Evolutionary conservation across 176 grass and related monocot genomes (phyloP).

Genomic region (Rhynchospora tenuis): DNA sequence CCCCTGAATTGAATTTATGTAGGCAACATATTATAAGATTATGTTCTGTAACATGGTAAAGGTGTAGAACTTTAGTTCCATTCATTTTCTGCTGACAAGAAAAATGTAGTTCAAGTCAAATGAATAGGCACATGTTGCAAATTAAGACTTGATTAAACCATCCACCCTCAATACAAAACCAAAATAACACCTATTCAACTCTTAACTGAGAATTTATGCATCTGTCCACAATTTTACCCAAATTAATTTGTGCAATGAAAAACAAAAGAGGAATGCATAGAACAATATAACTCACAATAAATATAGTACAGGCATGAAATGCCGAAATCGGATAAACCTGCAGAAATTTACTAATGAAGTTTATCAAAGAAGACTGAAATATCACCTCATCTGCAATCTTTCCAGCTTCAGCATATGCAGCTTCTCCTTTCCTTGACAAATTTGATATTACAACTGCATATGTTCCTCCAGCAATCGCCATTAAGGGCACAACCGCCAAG

Average conservation of each 20-base stretch:
- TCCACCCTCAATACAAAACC: neutral
- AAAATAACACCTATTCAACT: neutral
- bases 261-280: neutral
- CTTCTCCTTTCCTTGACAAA: conserved; percentile 17
- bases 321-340: neutral
- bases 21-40: neutral
- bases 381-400: conserved; percentile 26
- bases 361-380: neutral
- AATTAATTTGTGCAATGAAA: neutral
- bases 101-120: neutral
- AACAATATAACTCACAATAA: neutral
- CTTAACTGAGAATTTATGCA: neutral
- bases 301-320: neutral
- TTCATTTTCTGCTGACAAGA: neutral
- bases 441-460: neutral
- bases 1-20: neutral
- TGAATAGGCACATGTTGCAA: neutral
- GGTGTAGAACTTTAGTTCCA: neutral
- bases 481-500: conserved; percentile 16
- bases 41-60: neutral
- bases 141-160: neutral
- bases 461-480: conserved; percentile 11
- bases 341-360: neutral
- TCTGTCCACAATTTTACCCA: neutral
- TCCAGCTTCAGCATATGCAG: conserved; percentile 22